Evolutionary conservation across 768 basidiomycete genomes (phyloP).

Genomic region (Candolleomyces aberdarensis): DNA sequence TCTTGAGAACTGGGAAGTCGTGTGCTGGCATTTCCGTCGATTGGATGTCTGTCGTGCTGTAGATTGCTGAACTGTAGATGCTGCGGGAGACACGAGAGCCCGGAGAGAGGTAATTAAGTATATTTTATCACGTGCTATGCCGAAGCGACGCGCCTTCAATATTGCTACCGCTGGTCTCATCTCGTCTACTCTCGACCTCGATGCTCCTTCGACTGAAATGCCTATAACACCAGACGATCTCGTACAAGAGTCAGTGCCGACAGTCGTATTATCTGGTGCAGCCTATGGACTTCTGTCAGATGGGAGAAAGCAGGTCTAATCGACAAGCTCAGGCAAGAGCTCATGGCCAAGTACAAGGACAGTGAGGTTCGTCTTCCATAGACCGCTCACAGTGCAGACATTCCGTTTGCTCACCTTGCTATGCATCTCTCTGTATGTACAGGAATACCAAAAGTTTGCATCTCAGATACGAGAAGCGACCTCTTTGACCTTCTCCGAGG

Average conservation of each 20-base stretch:
- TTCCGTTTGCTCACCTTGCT: background rate
- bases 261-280: background rate
- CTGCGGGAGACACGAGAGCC: background rate
- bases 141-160: too few relatives aligned
- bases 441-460: slow-evolving; percentile 4
- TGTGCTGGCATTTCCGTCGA: slow-evolving; percentile 28
- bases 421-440: background rate
- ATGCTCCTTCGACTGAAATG: background rate
- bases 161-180: too few relatives aligned
- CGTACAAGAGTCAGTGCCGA: background rate
- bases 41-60: background rate
- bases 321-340: slow-evolving; percentile 3
- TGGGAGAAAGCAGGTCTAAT: slow-evolving; percentile 3
- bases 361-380: background rate
- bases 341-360: slow-evolving; percentile 4
- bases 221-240: background rate
- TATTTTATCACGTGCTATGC: background rate
- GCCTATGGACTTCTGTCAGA: background rate
- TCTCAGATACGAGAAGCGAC: slow-evolving; percentile 3
- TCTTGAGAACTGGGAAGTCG: slow-evolving; percentile 71
- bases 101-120: background rate
- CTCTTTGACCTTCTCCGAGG: background rate
- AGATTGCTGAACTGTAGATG: slow-evolving; percentile 5
- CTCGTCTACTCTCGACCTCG: background rate
- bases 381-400: background rate